These are phyloP conservation scores for Lachnellula subtilissima DNA, from an alignment of 2,329 filamentous ascomycete genomes.

Conservation along the genomic window DNA sequence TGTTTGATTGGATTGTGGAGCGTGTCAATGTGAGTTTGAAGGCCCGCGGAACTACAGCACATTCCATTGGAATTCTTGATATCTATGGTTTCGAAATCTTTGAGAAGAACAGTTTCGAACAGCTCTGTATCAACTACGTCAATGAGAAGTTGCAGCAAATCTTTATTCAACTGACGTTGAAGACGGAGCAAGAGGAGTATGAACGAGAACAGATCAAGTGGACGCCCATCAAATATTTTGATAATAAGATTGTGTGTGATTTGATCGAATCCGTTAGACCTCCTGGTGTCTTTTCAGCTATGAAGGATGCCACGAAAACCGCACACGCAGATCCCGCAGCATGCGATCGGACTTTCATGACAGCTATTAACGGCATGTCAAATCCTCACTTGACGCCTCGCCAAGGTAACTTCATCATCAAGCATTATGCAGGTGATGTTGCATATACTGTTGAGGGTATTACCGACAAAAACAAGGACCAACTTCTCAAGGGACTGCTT, in stretches of 20 bases:
- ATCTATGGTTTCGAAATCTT: constrained; percentile 99
- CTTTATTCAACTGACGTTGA: constrained; percentile 94
- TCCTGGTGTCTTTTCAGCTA: constrained; percentile 85
- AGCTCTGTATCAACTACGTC: constrained; percentile 99
- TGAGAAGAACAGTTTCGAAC: constrained; percentile 97
- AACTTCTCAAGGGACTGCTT: constrained; percentile 87
- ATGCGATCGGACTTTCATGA: constrained; percentile 93
- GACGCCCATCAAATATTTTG: constrained; percentile 99
- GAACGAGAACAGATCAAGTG: constrained; percentile 93
- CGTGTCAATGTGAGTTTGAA: constrained; percentile 85
- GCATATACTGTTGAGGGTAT: constrained; percentile 92
- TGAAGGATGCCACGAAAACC: constrained; percentile 98
- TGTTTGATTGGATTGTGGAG: constrained; percentile 97
- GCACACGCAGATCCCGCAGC: constrained; percentile 92
- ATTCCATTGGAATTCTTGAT: constrained; percentile 94
- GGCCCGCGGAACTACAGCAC: constrained; percentile 67
- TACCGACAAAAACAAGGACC: constrained; percentile 99
- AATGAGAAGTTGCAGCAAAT: constrained; percentile 99
- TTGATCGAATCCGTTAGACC: constrained; percentile 89
- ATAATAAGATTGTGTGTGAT: constrained; percentile 98
- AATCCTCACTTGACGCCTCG: constrained; percentile 88
- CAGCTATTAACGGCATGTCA: constrained; percentile 82
- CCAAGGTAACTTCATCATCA: constrained; percentile 96
- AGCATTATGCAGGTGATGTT: constrained; percentile 97
- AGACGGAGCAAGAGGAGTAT: constrained; percentile 97